Conservation (phyloP, 2,329 filamentous ascomycete species). For the Hawksworthiomyces lignivorus region DNA sequence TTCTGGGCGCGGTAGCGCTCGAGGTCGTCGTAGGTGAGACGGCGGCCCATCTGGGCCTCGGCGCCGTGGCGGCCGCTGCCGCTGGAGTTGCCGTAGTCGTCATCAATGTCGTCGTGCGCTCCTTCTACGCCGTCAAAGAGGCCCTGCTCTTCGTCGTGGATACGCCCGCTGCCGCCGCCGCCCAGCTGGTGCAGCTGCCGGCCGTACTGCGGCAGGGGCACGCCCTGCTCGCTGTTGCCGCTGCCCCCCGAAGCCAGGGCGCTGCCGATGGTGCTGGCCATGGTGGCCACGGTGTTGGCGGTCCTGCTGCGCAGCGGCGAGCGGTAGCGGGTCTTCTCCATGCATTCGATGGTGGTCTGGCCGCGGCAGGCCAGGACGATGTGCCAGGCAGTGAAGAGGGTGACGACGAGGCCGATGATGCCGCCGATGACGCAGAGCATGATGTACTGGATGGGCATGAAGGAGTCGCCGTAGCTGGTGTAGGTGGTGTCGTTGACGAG, state of each 20-base stretch:
- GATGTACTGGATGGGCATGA: constrained; percentile 86
- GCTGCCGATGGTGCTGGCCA: constrained; percentile 35
- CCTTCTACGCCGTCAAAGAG: constrained; percentile 7
- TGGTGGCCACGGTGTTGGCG: constrained; percentile 54
- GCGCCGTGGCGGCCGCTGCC: constrained; percentile 8
- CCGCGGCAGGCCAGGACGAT: constrained; percentile 69
- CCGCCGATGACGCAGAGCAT: constrained; percentile 79
- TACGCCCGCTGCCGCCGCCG: not conserved
- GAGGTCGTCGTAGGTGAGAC: constrained; percentile 46
- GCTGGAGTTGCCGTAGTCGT: not conserved
- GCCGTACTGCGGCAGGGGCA: constrained; percentile 51
- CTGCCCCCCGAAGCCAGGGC: constrained; percentile 21
- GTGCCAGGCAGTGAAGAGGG: constrained; percentile 89
- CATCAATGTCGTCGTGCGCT: constrained; percentile 9
- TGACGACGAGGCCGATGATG: constrained; percentile 84
- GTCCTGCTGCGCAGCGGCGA: constrained; percentile 62
- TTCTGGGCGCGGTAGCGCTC: constrained; percentile 47
- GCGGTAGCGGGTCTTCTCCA: constrained; percentile 93
- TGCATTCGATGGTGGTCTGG: constrained; percentile 89
- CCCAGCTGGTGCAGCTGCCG: constrained; percentile 68
- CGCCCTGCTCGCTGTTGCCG: constrained; percentile 31
- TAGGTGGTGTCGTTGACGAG: constrained; percentile 52
- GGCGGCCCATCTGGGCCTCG: constrained; percentile 29
- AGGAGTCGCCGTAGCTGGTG: constrained; percentile 61
- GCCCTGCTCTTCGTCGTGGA: constrained; percentile 9